A percentile compares a stretch with the other conserved stretches of the same genome.
Conservation (phyloP, 140 eudicot species). For the Cichorium intybus region DNA sequence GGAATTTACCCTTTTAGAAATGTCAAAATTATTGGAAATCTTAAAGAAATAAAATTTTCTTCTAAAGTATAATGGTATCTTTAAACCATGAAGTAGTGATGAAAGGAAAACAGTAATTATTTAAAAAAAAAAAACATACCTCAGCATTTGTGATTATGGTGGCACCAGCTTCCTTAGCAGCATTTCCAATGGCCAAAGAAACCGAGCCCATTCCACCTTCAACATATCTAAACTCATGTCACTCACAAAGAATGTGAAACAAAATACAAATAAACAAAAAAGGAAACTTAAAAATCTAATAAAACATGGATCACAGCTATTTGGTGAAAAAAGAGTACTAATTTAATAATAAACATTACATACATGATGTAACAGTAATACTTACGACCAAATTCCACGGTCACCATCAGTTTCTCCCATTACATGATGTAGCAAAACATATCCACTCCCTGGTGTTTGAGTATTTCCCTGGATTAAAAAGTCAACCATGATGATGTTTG, state of each 20-base stretch:
- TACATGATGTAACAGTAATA: conserved; percentile 31
- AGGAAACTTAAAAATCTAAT: conserved; percentile 10
- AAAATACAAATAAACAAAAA: conserved; percentile 3
- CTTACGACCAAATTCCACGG: conserved; percentile 99
- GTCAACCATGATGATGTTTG: background rate
- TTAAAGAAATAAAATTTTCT: too few species aligned
- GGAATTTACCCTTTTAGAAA: too few species aligned
- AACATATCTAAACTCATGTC: conserved; percentile 63
- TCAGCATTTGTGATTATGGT: conserved; percentile 77
- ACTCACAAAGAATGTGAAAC: conserved; percentile 17
- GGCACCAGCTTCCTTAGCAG: conserved; percentile 98
- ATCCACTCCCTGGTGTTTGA: conserved; percentile 94
- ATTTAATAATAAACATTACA: conserved; percentile 19
- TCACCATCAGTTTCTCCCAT: conserved; percentile 99
- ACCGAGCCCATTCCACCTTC: conserved; percentile 99
- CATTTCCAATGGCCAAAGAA: conserved; percentile 73
- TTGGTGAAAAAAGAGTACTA: background rate
- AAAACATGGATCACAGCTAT: background rate
- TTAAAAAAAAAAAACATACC: conserved; percentile 39
- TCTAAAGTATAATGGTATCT: too few species aligned
- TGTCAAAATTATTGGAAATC: too few species aligned
- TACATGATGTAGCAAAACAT: conserved; percentile 93
- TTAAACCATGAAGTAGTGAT: background rate
- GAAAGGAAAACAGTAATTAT: conserved; percentile 3
- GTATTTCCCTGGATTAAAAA: conserved; percentile 65